These are phyloP conservation scores for Boletus rubescentipes DNA, from an alignment of 768 basidiomycete genomes.

Conservation along the genomic window DNA sequence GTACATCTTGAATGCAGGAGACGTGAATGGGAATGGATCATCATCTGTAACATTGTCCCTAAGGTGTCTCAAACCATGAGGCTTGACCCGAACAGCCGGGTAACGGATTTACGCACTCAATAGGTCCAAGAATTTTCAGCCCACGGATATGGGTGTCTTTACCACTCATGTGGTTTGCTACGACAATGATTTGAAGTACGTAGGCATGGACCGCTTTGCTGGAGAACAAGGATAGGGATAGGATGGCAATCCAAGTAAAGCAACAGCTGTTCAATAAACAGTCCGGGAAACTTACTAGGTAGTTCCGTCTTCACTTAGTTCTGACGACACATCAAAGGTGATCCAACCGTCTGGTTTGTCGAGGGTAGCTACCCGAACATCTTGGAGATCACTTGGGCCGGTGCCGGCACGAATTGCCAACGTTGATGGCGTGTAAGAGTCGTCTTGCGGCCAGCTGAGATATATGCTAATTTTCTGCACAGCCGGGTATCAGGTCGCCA, in stretches of 20 bases:
- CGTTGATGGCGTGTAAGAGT: constrained; percentile 95
- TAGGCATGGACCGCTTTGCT: constrained; percentile 90
- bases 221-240: constrained; percentile 1
- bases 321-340: constrained; percentile 79
- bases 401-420: constrained; percentile 92
- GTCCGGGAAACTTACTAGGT: constrained; percentile 58
- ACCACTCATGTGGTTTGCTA: constrained; percentile 96
- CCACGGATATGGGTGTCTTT: constrained; percentile 99
- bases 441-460: constrained; percentile 80
- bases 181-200: constrained; percentile 84
- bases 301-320: constrained; percentile 74
- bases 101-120: constrained; percentile 52
- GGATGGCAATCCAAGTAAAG: neutral
- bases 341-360: constrained; percentile 96
- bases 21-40: constrained; percentile 72
- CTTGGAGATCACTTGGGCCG: constrained; percentile 87
- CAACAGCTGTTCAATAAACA: neutral
- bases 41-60: constrained; percentile 53
- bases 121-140: constrained; percentile 79
- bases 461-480: constrained; percentile 82
- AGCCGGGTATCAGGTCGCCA: neutral
- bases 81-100: neutral
- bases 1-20: constrained; percentile 69
- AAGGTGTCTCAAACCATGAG: constrained; percentile 2
- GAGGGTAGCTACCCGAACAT: constrained; percentile 80